phyloP scores from a whole-genome alignment of 2,329 filamentous ascomycete species.

The Exutisphaerella laricina region DNA sequence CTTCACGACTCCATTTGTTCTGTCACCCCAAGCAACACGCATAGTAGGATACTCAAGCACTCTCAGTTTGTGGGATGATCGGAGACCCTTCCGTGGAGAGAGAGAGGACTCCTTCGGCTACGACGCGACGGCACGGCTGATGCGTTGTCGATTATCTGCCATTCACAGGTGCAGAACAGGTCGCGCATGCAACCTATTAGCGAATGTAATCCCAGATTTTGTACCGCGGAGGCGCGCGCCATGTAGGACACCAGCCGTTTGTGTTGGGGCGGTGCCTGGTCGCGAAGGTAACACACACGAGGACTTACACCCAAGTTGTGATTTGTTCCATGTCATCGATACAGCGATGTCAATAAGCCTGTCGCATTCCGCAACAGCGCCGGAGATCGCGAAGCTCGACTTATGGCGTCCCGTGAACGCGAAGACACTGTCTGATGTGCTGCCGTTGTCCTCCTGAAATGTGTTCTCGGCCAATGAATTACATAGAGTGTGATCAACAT shows the following conservation, averaged over 20 bases:
- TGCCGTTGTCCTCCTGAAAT: neutral
- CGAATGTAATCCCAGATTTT: slow-evolving; percentile 8
- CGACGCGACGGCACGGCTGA: slow-evolving; percentile 2
- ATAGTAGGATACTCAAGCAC: neutral
- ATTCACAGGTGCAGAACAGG: slow-evolving; percentile 1
- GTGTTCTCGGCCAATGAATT: neutral
- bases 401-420: neutral
- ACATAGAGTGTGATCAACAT: neutral
- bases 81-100: no score
- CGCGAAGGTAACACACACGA: slow-evolving; percentile 13
- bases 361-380: slow-evolving; percentile 1
- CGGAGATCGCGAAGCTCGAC: slow-evolving; percentile 1
- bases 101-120: no score
- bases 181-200: slow-evolving; percentile 5
- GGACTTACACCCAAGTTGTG: slow-evolving; percentile 8
- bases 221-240: slow-evolving; percentile 4
- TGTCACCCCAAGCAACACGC: neutral
- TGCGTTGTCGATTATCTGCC: slow-evolving; percentile 9
- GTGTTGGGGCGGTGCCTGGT: slow-evolving; percentile 16
- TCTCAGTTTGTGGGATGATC: neutral
- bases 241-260: no score
- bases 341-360: neutral
- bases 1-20: neutral
- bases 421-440: slow-evolving; percentile 7
- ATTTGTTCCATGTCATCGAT: slow-evolving; percentile 8